phyloP scores from a whole-genome alignment of 2,329 filamentous ascomycete genomes.

The Cladorrhinum sp. region DNA sequence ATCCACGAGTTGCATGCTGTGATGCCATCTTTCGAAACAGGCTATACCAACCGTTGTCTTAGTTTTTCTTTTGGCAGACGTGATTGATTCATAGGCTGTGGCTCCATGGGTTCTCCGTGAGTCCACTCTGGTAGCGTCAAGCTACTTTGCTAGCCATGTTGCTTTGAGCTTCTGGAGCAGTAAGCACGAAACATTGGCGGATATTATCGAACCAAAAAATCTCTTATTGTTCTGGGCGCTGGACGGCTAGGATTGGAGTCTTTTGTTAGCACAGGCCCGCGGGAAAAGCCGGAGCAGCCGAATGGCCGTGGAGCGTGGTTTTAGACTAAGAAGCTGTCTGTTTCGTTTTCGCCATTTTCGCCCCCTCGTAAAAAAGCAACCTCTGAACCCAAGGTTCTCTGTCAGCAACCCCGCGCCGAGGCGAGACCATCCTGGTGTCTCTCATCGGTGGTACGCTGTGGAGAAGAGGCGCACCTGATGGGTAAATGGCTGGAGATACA shows the following conservation, averaged over 20 bases:
- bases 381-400: not conserved
- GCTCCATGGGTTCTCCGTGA: not conserved
- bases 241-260: not conserved
- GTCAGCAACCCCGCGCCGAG: constrained; percentile 9
- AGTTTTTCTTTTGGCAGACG: not conserved
- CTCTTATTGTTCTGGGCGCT: not conserved
- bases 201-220: not conserved
- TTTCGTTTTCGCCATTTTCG: not conserved
- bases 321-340: not conserved
- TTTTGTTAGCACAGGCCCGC: not conserved
- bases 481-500: constrained; percentile 7
- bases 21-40: not conserved
- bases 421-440: constrained; percentile 2
- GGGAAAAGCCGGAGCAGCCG: constrained; percentile 16
- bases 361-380: not conserved
- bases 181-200: not conserved
- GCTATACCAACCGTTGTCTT: not conserved
- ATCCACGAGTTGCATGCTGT: not conserved
- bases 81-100: not conserved
- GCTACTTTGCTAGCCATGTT: not conserved
- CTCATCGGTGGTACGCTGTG: constrained; percentile 6
- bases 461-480: constrained; percentile 3
- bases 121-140: not conserved
- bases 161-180: not conserved
- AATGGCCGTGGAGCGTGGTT: not conserved